Conservation (phyloP, 805 yeast genomes). For the Grigorovia humatica region DNA sequence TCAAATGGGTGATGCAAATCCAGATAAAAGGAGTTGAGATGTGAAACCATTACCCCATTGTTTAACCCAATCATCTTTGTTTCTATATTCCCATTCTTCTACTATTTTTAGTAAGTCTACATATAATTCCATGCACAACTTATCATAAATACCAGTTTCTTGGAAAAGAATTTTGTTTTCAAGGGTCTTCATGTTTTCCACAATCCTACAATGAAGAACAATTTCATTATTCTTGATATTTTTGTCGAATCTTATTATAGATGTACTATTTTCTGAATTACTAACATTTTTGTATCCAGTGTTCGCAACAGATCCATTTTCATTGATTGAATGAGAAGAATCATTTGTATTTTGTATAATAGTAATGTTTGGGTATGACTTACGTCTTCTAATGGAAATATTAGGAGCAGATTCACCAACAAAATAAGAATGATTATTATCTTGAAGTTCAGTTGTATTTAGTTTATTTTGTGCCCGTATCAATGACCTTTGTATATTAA, state of each 20-base stretch:
- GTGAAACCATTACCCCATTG: constrained; percentile 53
- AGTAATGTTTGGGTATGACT: constrained; percentile 22
- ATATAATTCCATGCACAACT: constrained; percentile 45
- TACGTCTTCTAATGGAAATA: constrained; percentile 20
- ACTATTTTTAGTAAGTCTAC: constrained; percentile 46
- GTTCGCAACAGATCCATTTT: not conserved
- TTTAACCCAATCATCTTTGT: constrained; percentile 35
- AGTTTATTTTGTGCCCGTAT: constrained; percentile 1
- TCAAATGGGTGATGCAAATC: constrained; percentile 48
- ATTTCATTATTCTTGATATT: constrained; percentile 15
- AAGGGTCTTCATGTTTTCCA: constrained; percentile 36
- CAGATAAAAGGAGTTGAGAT: constrained; percentile 46
- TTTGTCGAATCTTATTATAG: not conserved
- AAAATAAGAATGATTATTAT: constrained; percentile 9
- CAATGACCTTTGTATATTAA: constrained; percentile 37
- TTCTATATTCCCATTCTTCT: constrained; percentile 40
- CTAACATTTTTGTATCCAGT: not conserved
- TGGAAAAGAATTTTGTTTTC: constrained; percentile 28
- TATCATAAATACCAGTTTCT: constrained; percentile 40
- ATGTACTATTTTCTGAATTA: not conserved
- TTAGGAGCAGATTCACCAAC: constrained; percentile 19
- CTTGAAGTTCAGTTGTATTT: constrained; percentile 3
- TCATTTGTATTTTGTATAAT: constrained; percentile 12
- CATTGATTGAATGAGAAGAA: not conserved
- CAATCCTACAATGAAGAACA: constrained; percentile 33